Conservation (phyloP, 371 early-diverging fungal species). For the Lichtheimia ornata region DNA sequence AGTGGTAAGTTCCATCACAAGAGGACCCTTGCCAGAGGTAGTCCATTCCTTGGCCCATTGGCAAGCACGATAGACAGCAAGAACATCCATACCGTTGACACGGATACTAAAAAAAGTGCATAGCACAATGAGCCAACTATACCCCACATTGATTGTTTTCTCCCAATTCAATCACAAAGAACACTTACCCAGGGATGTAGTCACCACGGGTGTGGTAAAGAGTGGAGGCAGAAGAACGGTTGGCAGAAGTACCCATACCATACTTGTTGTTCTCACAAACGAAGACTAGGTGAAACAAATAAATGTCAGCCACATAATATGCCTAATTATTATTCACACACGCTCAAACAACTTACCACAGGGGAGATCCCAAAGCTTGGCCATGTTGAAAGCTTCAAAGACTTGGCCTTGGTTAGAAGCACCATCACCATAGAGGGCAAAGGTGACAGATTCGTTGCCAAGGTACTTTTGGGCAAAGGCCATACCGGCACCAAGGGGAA, state of each 20-base stretch:
- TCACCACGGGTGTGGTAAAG: slow-evolving; percentile 96
- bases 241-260: slow-evolving; percentile 98
- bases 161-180: background rate
- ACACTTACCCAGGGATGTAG: slow-evolving; percentile 80
- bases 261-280: slow-evolving; percentile 99
- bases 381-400: slow-evolving; percentile 99
- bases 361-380: slow-evolving; percentile 98
- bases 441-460: slow-evolving; percentile 77
- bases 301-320: background rate
- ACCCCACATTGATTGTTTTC: no score
- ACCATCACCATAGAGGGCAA: slow-evolving; percentile 98
- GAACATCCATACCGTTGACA: slow-evolving; percentile 94
- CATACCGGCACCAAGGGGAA: slow-evolving; percentile 97
- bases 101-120: slow-evolving; percentile 36
- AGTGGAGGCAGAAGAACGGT: slow-evolving; percentile 90
- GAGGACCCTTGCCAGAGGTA: slow-evolving; percentile 87
- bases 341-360: slow-evolving; percentile 21
- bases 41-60: slow-evolving; percentile 87
- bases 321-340: background rate
- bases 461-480: slow-evolving; percentile 97
- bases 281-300: slow-evolving; percentile 59
- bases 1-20: slow-evolving; percentile 96
- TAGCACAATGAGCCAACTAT: no score
- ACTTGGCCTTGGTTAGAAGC: slow-evolving; percentile 99
- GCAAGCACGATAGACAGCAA: slow-evolving; percentile 89